Evolutionary conservation across 441 rosid genomes (phyloP).

Genomic region (Cnidoscolus chayamansa): DNA sequence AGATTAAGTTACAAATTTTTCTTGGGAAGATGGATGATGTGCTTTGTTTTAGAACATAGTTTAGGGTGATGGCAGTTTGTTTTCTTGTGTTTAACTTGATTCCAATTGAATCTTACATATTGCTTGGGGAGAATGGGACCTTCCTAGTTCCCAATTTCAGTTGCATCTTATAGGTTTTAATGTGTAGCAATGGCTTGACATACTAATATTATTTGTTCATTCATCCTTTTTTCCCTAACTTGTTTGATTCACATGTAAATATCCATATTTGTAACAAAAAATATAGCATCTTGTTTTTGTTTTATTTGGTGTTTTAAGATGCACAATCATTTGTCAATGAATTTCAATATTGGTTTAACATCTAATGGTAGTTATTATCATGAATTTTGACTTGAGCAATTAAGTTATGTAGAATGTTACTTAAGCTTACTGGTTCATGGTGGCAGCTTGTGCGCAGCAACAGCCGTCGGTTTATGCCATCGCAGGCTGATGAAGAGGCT

Average conservation of each 20-base stretch:
- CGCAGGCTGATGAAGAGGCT: conserved; percentile 97
- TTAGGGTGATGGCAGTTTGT: not conserved
- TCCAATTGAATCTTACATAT: not conserved
- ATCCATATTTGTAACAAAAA: not conserved
- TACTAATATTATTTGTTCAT: conserved; percentile 1
- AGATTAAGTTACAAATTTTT: not conserved
- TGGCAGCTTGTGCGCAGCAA: conserved; percentile 98
- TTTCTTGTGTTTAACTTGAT: not conserved
- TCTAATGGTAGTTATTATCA: not conserved
- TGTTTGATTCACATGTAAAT: not conserved
- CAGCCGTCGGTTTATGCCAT: conserved; percentile 91
- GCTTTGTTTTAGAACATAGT: not conserved
- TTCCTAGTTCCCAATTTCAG: not conserved
- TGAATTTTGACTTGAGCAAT: not conserved
- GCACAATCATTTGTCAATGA: not conserved
- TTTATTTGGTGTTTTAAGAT: not conserved
- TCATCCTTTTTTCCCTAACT: not conserved
- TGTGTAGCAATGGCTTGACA: not conserved
- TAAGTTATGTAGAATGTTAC: conserved; percentile 16
- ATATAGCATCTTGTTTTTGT: not conserved
- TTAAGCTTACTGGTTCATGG: conserved; percentile 20
- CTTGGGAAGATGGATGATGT: not conserved
- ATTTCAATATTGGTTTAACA: not conserved
- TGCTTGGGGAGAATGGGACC: not conserved
- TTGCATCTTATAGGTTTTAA: not conserved